phyloP scores from a whole-genome alignment of 495 filamentous ascomycete species.

The Hypoxylon trugodes region DNA sequence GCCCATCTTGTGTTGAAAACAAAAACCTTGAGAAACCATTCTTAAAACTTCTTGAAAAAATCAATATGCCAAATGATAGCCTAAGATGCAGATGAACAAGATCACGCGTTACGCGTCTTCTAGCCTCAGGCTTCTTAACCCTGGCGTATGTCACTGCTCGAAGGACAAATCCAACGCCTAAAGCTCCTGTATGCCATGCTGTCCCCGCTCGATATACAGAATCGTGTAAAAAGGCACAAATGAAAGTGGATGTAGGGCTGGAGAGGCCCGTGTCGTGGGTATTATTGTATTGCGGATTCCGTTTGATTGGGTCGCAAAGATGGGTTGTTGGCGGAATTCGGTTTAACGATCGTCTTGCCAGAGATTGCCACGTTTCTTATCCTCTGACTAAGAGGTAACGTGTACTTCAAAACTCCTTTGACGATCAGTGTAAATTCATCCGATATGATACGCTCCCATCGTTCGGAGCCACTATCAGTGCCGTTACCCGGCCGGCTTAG shows the following conservation, averaged over 20 bases:
- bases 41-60: constrained; percentile 31
- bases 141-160: constrained; percentile 5
- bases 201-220: constrained; percentile 48
- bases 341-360: constrained; percentile 59
- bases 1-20: constrained; percentile 38
- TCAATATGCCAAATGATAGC: constrained; percentile 20
- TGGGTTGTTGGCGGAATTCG: constrained; percentile 59
- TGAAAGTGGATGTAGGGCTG: constrained; percentile 39
- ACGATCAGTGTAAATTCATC: constrained; percentile 93
- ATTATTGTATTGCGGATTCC: constrained; percentile 33
- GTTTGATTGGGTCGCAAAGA: constrained; percentile 46
- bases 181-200: constrained; percentile 44
- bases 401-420: constrained; percentile 87
- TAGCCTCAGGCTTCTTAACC: constrained; percentile 3
- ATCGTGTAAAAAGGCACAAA: constrained; percentile 42
- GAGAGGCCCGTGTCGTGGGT: constrained; percentile 38
- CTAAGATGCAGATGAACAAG: constrained; percentile 21
- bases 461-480: constrained; percentile 83
- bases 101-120: constrained; percentile 8
- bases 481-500: constrained; percentile 85
- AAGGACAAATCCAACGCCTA: constrained; percentile 45
- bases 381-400: constrained; percentile 79
- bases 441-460: constrained; percentile 90
- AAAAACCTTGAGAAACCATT: constrained; percentile 28
- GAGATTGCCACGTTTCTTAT: constrained; percentile 62